phyloP scores from a whole-genome alignment of 768 basidiomycete genomes.

The Lentinula raphanica region DNA sequence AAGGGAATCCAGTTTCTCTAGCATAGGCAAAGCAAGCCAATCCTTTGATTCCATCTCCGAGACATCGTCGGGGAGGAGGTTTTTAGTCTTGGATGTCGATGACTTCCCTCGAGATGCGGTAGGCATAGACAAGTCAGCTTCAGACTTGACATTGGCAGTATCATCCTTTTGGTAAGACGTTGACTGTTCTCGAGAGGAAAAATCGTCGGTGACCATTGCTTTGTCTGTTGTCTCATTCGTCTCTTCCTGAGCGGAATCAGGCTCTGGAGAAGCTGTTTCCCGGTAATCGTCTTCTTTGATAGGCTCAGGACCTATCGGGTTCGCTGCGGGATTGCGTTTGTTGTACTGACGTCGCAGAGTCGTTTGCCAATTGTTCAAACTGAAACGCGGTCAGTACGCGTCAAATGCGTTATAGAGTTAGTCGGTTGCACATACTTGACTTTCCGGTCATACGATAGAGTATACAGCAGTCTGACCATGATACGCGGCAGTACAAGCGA shows the following conservation, averaged over 20 bases:
- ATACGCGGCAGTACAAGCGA: slow-evolving; percentile 61
- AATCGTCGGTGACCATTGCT: neutral
- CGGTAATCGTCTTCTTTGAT: slow-evolving; percentile 25
- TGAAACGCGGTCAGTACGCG: slow-evolving; percentile 26
- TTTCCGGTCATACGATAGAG: slow-evolving; percentile 77
- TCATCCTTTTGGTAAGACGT: neutral
- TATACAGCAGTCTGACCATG: slow-evolving; percentile 69
- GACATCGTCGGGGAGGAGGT: neutral
- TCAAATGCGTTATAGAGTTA: slow-evolving; percentile 12
- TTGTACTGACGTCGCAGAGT: slow-evolving; percentile 72
- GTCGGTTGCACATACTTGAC: slow-evolving; percentile 49
- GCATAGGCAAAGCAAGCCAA: slow-evolving; percentile 70
- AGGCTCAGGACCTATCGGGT: slow-evolving; percentile 67
- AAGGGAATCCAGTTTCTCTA: slow-evolving; percentile 69
- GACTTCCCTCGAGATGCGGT: neutral
- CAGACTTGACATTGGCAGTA: neutral
- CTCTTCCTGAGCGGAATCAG: neutral
- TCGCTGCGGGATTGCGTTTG: slow-evolving; percentile 64
- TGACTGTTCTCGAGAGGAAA: slow-evolving; percentile 2
- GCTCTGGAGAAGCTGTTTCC: slow-evolving; percentile 19
- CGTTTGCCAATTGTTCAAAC: slow-evolving; percentile 75
- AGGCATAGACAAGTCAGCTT: neutral
- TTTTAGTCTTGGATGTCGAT: neutral
- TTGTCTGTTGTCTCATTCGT: neutral
- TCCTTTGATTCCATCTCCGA: slow-evolving; percentile 37